Evolutionary conservation across 495 filamentous ascomycete species (phyloP), one percentile per base, ranked within the genome.

Genomic region (Trypethelium eluteriae): DNA sequence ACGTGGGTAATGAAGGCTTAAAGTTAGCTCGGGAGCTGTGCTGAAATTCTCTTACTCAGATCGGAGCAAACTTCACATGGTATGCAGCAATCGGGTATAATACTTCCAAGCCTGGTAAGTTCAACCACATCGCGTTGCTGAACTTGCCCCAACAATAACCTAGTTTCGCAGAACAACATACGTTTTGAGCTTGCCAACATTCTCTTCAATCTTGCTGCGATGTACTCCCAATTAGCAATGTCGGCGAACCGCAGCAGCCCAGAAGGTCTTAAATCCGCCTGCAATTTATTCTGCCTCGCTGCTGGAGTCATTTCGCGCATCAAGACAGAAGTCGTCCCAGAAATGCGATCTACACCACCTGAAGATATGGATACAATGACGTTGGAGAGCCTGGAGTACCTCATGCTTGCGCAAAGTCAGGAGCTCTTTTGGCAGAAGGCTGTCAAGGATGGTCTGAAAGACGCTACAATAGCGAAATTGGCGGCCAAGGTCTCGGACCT

Each of bases 361-460:
- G 94, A 98, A 75, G 94, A 98, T 69, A 96, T 98, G 94, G 94
- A 98, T 73, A 82, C 84, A 32, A 82, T 88, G 72, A 95, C 93
- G 0, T 77, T 98, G 36, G 89, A 92, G 70, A 91, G 91, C 63
- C 79, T 97, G 18, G 87, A 90, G 68, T 83, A 93, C 72, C 82
- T 98, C 41, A 82, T 96, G 62, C 81, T 98, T 0, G 94, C 91
- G 14, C 93, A 98, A 73, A 92, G 87, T 44, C 94, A 98, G 71
- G 94, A 98, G 76, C 97, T 93, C 74, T 97, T 93, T 76, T 98
- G 94, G 94, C 88, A 93, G 64, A 98, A 96, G 73, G 94, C 95
- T 2, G 94, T 96, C 32, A 93, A 93, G 81, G 94, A 97, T 74
- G 87, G 87, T 11, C 83, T 96, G 74, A 96, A 95, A 72, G 94